Percentiles rank a stretch among this genome's conserved stretches.
phyloP scores from a whole-genome alignment of 169 alveolate genomes.

The Cryptosporidium felis region DNA sequence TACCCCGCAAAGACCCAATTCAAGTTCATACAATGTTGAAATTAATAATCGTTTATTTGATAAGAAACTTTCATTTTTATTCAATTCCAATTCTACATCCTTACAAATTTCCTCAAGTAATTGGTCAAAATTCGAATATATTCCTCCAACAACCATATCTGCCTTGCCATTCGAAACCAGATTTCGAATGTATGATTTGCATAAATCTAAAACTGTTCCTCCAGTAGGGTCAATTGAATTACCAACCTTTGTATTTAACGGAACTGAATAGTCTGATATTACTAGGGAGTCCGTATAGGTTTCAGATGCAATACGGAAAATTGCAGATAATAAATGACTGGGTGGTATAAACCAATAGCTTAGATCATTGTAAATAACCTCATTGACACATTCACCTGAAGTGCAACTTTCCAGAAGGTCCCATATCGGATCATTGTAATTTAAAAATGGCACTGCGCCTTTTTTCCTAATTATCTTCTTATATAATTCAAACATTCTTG shows the following conservation, averaged over 20 bases:
- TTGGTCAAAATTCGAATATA: neutral
- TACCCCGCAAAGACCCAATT: constrained; percentile 35
- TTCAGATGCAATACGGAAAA: constrained; percentile 17
- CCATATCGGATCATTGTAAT: constrained; percentile 32
- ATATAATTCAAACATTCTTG: constrained; percentile 10
- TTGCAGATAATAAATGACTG: neutral
- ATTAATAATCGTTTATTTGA: constrained; percentile 31
- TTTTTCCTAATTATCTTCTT: neutral
- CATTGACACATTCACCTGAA: constrained; percentile 47
- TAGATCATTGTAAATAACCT: constrained; percentile 6
- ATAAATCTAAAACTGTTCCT: neutral
- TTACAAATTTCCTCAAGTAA: constrained; percentile 31
- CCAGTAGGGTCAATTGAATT: constrained; percentile 27
- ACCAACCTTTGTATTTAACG: neutral
- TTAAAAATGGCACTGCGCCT: constrained; percentile 10
- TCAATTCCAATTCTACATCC: constrained; percentile 18
- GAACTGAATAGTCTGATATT: constrained; percentile 3
- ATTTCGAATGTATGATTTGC: constrained; percentile 7
- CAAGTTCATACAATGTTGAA: constrained; percentile 24
- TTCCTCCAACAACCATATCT: constrained; percentile 41
- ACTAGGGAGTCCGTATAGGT: constrained; percentile 13
- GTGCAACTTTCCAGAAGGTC: neutral
- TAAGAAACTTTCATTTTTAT: constrained; percentile 51
- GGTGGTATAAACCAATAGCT: constrained; percentile 55
- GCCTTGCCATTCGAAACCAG: constrained; percentile 6